phyloP scores from a whole-genome alignment of 768 basidiomycete species.

The Lactarius akahatsu region DNA sequence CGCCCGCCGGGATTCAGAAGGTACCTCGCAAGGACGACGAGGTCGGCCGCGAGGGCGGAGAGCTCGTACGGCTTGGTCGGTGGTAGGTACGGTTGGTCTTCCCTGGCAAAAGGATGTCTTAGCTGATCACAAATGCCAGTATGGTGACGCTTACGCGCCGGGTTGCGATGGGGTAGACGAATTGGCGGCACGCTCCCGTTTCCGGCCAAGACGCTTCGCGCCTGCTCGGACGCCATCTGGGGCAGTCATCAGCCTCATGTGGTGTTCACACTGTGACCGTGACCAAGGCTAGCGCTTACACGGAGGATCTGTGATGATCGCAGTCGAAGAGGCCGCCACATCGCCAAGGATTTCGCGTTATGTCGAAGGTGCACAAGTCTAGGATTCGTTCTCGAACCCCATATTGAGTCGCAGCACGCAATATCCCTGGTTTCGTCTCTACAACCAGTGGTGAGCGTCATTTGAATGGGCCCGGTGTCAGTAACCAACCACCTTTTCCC shows the following conservation, averaged over 20 bases:
- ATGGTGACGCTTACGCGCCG: constrained; percentile 43
- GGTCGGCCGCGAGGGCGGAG: constrained; percentile 74
- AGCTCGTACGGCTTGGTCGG: constrained; percentile 93
- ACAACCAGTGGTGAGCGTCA: constrained; percentile 1
- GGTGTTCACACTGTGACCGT: not conserved
- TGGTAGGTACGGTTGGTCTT: constrained; percentile 75
- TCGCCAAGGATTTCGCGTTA: constrained; percentile 88
- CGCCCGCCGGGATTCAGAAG: constrained; percentile 83
- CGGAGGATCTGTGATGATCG: constrained; percentile 92
- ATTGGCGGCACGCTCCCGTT: constrained; percentile 45
- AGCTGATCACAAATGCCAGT: not conserved
- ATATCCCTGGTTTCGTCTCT: constrained; percentile 62
- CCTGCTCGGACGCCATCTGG: constrained; percentile 90
- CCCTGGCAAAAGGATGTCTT: constrained; percentile 37
- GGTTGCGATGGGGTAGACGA: constrained; percentile 16
- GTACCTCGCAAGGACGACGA: constrained; percentile 79
- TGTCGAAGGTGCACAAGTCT: constrained; percentile 88
- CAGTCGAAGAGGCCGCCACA: constrained; percentile 89
- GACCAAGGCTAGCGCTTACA: constrained; percentile 50
- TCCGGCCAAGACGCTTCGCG: constrained; percentile 77
- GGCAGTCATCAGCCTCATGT: constrained; percentile 2
- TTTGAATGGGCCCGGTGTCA: not conserved
- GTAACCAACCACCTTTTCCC: constrained; percentile 66
- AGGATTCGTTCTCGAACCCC: constrained; percentile 69
- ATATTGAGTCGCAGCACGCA: constrained; percentile 83